These are phyloP conservation scores for Solanum hybrid DNA, from an alignment of 305 asterid species.

Conservation along the genomic window DNA sequence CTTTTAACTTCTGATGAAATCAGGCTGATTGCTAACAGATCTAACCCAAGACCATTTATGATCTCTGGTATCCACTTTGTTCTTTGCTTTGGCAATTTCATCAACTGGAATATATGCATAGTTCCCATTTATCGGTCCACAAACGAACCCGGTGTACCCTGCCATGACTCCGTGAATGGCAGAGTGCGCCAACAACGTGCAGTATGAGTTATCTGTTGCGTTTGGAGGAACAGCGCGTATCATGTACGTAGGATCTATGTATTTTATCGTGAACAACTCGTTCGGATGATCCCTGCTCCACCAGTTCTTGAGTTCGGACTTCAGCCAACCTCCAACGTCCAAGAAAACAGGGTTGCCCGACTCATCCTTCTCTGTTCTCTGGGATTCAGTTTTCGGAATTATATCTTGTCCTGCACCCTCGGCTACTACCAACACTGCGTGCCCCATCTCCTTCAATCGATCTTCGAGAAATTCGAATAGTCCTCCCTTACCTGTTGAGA, in stretches of 20 bases:
- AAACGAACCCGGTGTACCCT: constrained; percentile 71
- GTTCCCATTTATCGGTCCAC: constrained; percentile 61
- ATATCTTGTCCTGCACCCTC: constrained; percentile 81
- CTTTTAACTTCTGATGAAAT: constrained; percentile 24
- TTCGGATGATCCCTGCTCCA: constrained; percentile 54
- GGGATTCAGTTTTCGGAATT: constrained; percentile 34
- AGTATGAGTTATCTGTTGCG: constrained; percentile 60
- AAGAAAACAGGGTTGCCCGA: constrained; percentile 66
- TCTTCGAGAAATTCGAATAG: constrained; percentile 43
- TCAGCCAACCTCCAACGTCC: constrained; percentile 81
- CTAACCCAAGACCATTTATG: constrained; percentile 92
- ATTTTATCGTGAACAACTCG: constrained; percentile 58
- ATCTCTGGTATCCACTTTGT: constrained; percentile 45
- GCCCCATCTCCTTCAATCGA: constrained; percentile 39
- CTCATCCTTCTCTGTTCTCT: constrained; percentile 49
- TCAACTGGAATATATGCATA: constrained; percentile 72
- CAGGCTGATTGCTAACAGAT: constrained; percentile 70
- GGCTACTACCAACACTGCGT: constrained; percentile 60
- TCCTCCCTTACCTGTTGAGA: constrained; percentile 31
- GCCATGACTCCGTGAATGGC: constrained; percentile 82
- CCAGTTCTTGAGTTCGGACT: constrained; percentile 68
- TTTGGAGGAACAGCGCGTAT: constrained; percentile 67
- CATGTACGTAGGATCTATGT: constrained; percentile 80
- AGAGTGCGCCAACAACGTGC: constrained; percentile 66
- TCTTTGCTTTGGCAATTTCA: constrained; percentile 55